Evolutionary conservation across 345 rosid species (phyloP).

Genomic region (Cardamine chenopodiifolia): DNA sequence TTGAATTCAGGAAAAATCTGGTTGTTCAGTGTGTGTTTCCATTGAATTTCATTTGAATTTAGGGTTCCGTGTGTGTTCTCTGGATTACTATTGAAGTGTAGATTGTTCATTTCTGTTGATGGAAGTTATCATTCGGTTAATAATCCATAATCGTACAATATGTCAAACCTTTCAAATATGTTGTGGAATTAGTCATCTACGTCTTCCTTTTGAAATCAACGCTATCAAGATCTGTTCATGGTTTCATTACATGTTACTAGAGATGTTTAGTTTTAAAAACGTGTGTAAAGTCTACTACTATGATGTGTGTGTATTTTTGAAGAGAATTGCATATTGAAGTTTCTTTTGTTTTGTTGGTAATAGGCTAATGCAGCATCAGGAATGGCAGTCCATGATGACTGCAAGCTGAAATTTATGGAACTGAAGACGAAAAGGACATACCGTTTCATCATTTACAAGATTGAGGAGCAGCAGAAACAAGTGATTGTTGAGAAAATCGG

Average conservation of each 20-base stretch:
- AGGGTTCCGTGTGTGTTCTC: not conserved
- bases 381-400: constrained; percentile 65
- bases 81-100: not conserved
- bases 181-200: not conserved
- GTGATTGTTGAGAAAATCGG: constrained; percentile 60
- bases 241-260: not conserved
- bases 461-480: constrained; percentile 63
- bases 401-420: constrained; percentile 60
- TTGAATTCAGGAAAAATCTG: constrained; percentile 4
- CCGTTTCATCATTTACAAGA: constrained; percentile 59
- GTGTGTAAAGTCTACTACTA: not conserved
- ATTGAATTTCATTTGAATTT: constrained; percentile 14
- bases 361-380: constrained; percentile 67
- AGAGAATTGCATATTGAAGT: not conserved
- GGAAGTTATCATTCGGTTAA: not conserved
- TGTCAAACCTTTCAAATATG: not conserved
- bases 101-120: constrained; percentile 8
- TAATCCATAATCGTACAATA: not conserved
- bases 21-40: not conserved
- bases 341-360: constrained; percentile 5
- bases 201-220: not conserved
- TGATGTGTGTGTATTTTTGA: constrained; percentile 1
- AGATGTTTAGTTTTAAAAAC: constrained; percentile 5
- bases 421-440: constrained; percentile 58
- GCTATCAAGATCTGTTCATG: constrained; percentile 2